Conservation (phyloP, 441 rosid species). For the Gossypium trilobum region DNA sequence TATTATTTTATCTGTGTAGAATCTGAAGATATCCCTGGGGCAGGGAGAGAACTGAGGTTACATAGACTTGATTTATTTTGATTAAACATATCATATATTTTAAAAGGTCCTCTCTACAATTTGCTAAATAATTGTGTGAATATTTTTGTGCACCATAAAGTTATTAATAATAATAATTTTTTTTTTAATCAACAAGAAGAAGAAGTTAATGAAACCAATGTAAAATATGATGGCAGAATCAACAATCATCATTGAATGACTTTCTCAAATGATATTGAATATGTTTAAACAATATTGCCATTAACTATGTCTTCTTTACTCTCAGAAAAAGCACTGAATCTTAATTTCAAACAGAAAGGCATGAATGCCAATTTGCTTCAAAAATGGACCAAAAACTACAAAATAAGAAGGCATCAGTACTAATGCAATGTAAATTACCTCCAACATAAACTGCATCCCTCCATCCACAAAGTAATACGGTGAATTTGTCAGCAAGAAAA, state of each 20-base stretch:
- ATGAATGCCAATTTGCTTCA: not conserved
- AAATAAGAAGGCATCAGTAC: constrained; percentile 1
- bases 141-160: not conserved
- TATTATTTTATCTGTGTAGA: not conserved
- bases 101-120: not conserved
- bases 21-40: not conserved
- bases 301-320: not conserved
- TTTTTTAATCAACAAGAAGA: not conserved
- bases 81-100: not conserved
- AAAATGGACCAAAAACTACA: not conserved
- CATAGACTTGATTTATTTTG: not conserved
- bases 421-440: constrained; percentile 42
- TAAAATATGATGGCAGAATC: not conserved
- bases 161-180: not conserved
- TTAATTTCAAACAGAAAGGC: not conserved
- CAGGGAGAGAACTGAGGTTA: not conserved
- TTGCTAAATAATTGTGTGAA: not conserved
- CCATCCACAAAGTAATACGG: constrained; percentile 94
- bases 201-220: not conserved
- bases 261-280: not conserved
- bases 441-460: constrained; percentile 85
- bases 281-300: not conserved
- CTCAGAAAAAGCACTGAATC: not conserved
- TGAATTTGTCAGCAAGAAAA: constrained; percentile 84
- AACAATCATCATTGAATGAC: not conserved